phyloP scores from a whole-genome alignment of 495 filamentous ascomycete genomes.

The Penicillium canariense region DNA sequence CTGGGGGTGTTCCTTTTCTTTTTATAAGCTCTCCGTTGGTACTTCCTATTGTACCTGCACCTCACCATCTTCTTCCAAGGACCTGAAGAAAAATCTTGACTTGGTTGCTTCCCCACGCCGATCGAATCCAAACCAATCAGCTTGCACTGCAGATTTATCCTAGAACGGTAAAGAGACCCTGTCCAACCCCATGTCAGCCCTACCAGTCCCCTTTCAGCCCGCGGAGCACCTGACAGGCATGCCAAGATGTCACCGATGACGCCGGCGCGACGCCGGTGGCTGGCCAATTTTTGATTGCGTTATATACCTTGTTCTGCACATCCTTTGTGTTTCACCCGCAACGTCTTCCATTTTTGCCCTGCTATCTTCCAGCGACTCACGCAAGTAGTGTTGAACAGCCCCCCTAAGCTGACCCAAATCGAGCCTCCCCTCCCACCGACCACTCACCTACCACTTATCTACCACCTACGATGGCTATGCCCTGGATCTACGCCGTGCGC shows the following conservation, averaged over 20 bases:
- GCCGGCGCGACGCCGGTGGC: constrained; percentile 26
- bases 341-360: too few species aligned
- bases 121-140: background rate
- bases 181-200: constrained; percentile 3
- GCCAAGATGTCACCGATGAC: constrained; percentile 25
- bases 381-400: too few species aligned
- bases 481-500: constrained; percentile 62
- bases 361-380: background rate
- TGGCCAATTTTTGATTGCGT: constrained; percentile 6
- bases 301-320: background rate
- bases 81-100: background rate
- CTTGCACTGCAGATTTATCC: background rate
- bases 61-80: background rate
- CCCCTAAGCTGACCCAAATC: too few species aligned
- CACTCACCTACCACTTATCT: background rate
- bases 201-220: too few species aligned
- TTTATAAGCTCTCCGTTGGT: background rate
- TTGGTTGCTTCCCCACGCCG: background rate
- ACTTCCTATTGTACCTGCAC: background rate
- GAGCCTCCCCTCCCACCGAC: too few species aligned
- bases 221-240: constrained; percentile 1
- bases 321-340: too few species aligned
- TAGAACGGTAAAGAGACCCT: background rate
- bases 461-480: constrained; percentile 20
- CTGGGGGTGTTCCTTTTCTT: background rate